Evolutionary conservation across 371 early-diverging fungal species (phyloP), one percentile per base, ranked within the genome.

Genomic region (Mucor racemosus): DNA sequence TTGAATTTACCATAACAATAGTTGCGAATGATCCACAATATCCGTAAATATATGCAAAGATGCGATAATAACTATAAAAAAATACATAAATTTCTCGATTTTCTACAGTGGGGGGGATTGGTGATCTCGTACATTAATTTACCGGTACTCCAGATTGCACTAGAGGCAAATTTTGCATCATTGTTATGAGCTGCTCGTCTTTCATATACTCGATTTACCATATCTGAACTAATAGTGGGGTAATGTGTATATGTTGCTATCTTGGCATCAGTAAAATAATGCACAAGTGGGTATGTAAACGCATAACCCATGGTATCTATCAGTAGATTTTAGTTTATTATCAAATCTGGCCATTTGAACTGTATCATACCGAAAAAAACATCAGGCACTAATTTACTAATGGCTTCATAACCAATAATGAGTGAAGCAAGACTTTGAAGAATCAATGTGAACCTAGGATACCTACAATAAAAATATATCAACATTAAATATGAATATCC

Each of bases 151-250:
- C 92, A 86, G 10, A 91, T 3, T 0, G 73, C 39, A 64, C 87
- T 92, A 14, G 72, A 44, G 1, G 92, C 85, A 5, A 94, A 76
- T 8, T 53, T 36, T 0, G 65, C 62, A 5, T 83, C 75, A 65
- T 95, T 95, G 71, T 92, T 94, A 68, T 90, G 86, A 19, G 82
- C 84, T 0, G 84, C 72, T 44, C 86, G 84, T 44, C 91, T 82
- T 55, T 88, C 85, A 46, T 88, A 81, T 5, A 99, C 94, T 38
- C 85, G 87, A 5, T 85, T 76, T 8, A 95, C 81, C 98, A 99
- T 98, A 69, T 99, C 99, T n/a, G 95, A 88, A 69, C 96, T 92
- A 61, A 99, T 94, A 4, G 92, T 90, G 3, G 99, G 99, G 66
- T 99, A 99, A 75, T 99, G 99, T 13, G 94, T 93, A 71, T 99